phyloP scores from a whole-genome alignment of 2,329 filamentous ascomycete genomes.

The Xylariaceae sp. region DNA sequence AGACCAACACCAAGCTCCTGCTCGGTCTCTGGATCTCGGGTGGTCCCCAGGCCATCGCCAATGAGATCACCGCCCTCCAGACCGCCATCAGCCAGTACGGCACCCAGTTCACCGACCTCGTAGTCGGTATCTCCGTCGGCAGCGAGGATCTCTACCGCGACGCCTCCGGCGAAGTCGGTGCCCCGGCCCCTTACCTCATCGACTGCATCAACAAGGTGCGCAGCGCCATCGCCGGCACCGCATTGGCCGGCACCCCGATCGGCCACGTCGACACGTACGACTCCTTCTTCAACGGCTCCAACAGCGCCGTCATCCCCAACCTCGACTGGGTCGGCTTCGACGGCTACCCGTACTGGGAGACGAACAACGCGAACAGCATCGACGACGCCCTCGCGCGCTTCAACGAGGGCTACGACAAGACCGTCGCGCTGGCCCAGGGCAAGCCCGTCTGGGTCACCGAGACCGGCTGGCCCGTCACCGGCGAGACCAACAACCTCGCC shows the following conservation, averaged over 20 bases:
- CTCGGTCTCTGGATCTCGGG: constrained; percentile 48
- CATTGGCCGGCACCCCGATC: constrained; percentile 36
- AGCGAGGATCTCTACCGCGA: constrained; percentile 52
- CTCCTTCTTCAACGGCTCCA: constrained; percentile 45
- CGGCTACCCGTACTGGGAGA: constrained; percentile 51
- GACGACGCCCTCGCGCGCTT: constrained; percentile 40
- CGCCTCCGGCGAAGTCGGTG: constrained; percentile 34
- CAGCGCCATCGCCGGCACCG: constrained; percentile 39
- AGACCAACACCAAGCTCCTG: constrained; percentile 45
- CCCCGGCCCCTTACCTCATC: constrained; percentile 44
- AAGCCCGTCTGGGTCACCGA: constrained; percentile 59
- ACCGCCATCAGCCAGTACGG: constrained; percentile 44
- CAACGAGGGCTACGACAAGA: constrained; percentile 37
- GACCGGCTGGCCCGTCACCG: constrained; percentile 52
- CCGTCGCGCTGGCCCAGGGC: constrained; percentile 48
- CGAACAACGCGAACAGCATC: constrained; percentile 37
- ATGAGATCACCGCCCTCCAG: constrained; percentile 48
- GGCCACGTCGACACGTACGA: constrained; percentile 55
- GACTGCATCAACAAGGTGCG: constrained; percentile 54
- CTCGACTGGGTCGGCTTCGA: constrained; percentile 51
- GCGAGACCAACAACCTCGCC: constrained; percentile 40
- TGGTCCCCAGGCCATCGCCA: constrained; percentile 35
- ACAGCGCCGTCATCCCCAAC: constrained; percentile 44
- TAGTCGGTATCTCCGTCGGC: constrained; percentile 50
- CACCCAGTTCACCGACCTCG: constrained; percentile 38